A percentile compares a stretch with the other conserved stretches of the same genome.
phyloP scores from a whole-genome alignment of 148 eudicot species.

The Spergularia bocconei region DNA sequence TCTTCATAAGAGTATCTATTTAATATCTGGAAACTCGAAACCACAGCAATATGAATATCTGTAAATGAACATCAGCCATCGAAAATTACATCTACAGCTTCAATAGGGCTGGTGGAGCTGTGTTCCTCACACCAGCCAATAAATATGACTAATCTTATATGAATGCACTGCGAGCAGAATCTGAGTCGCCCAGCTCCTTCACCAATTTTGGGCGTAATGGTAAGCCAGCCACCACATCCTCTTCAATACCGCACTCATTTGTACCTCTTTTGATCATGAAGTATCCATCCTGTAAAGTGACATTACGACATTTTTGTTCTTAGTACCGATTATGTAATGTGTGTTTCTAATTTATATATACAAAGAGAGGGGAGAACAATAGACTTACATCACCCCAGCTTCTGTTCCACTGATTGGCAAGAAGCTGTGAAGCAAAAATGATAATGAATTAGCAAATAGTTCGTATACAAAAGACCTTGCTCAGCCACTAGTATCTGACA shows the following conservation, averaged over 20 bases:
- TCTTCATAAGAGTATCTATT: too few species aligned
- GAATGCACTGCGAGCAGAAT: conserved; percentile 35
- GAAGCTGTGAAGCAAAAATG: conserved; percentile 49
- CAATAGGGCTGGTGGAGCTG: not conserved
- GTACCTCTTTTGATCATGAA: conserved; percentile 92
- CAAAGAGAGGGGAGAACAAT: conserved; percentile 1
- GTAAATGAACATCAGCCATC: conserved; percentile 3
- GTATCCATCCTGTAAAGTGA: conserved; percentile 73
- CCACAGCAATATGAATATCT: not conserved
- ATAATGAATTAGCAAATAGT: not conserved
- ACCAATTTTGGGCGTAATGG: conserved; percentile 74
- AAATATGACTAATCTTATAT: conserved; percentile 15
- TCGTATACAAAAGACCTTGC: not conserved
- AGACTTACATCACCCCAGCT: conserved; percentile 93
- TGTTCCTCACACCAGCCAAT: not conserved
- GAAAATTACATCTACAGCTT: not conserved
- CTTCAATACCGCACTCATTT: conserved; percentile 87
- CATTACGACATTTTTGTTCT: not conserved
- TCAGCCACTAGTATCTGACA: not conserved
- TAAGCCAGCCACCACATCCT: conserved; percentile 63
- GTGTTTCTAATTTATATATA: not conserved
- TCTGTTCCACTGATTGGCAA: conserved; percentile 94
- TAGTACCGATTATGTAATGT: not conserved
- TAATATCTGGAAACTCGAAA: not conserved
- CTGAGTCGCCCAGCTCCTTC: conserved; percentile 29